Conservation (phyloP, 805 yeast genomes). For the Wickerhamomyces chaumierensis region DNA sequence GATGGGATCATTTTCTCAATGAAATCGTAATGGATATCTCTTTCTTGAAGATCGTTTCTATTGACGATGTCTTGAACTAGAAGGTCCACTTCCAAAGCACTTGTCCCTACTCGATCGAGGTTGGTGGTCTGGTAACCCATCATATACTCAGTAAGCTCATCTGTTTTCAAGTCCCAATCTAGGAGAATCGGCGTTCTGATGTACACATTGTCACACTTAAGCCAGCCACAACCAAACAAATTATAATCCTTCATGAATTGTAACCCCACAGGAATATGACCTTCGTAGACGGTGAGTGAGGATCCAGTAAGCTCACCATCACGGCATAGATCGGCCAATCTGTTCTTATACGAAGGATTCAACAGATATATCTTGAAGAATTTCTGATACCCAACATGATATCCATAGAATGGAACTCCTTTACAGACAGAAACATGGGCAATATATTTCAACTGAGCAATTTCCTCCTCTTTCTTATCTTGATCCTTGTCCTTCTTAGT, state of each 20-base stretch:
- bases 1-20: conserved; percentile 21
- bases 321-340: conserved; percentile 40
- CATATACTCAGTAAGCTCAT: conserved; percentile 24
- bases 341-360: conserved; percentile 46
- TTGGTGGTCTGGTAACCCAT: conserved; percentile 15
- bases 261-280: conserved; percentile 65
- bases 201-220: conserved; percentile 32
- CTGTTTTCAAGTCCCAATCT: conserved; percentile 20
- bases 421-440: conserved; percentile 56
- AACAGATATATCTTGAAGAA: conserved; percentile 60
- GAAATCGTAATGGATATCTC: conserved; percentile 42
- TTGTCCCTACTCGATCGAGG: conserved; percentile 43
- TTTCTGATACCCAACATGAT: conserved; percentile 47
- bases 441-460: conserved; percentile 28
- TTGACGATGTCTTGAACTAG: conserved; percentile 51
- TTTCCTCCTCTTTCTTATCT: conserved; percentile 2
- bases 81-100: conserved; percentile 64
- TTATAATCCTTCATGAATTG: conserved; percentile 82
- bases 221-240: conserved; percentile 76
- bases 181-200: conserved; percentile 48
- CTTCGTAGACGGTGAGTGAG: conserved; percentile 49
- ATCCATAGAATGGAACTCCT: conserved; percentile 82
- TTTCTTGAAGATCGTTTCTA: conserved; percentile 29
- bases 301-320: conserved; percentile 29
- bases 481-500: conserved; percentile 1